Evolutionary conservation across 768 basidiomycete species (phyloP), one percentile per base, ranked within the genome.

Genomic region (Tubosaeta sp.): DNA sequence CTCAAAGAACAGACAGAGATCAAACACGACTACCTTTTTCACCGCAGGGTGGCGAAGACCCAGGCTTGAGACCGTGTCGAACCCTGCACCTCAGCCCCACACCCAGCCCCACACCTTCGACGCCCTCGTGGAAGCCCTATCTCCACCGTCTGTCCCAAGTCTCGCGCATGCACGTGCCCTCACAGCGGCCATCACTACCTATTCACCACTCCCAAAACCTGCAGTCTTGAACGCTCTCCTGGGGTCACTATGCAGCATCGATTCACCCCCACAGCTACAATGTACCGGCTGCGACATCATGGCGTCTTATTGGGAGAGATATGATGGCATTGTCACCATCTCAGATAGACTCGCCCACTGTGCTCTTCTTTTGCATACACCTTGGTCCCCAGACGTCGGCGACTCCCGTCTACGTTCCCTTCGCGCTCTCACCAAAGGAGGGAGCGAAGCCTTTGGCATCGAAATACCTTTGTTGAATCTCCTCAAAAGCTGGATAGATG

Each of bases 251-350:
- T 90, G 88, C 63, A 66, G 73, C 35, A 48, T 68, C 6, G 74
- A 80, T 16, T 74, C 78, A 0, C 85, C 86, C 1, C 55, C 74
- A 0, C 69, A 81, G 0, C 55, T 90, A 5, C 86, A 88, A 60
- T 78, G 78, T 8, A 77, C 82, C 0, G 89, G 88, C 1, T 88
- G 76, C 58, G 88, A 91, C 52, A 81, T 89, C 54, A 73, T 90
- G 47, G 74, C 84, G 13, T 77, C 84, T 3, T 91, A 84, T 63
- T 83, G 81, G 71, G 81, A 86, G 60, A 82, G 83, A 61, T 72
- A 67, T 19, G 81, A 83, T 48, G 60, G 72, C 19, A 59, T 63
- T 19, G 68, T 82, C 19, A 68, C 71, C 2, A 83, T 81, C 2
- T 72, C 81, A 1, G 87, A 90, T 52, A 74, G 82, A 26, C 66